phyloP scores from a whole-genome alignment of 1,284 basidiomycete genomes.

The Cutaneotrichosporon dermatis region DNA sequence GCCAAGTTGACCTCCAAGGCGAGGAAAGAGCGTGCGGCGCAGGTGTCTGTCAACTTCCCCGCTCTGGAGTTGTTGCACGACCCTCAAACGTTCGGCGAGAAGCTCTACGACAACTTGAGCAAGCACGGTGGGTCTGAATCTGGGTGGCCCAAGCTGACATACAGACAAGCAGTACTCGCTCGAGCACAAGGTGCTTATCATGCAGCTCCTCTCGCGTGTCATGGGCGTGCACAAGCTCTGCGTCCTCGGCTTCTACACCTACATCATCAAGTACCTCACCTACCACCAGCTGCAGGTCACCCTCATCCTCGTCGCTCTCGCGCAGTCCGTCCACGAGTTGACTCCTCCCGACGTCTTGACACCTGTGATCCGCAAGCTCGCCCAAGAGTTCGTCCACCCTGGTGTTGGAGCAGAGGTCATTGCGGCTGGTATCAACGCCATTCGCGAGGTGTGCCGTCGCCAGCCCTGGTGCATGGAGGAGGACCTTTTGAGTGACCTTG shows the following conservation, averaged over 20 bases:
- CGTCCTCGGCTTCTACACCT: slow-evolving; percentile 94
- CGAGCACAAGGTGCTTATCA: slow-evolving; percentile 94
- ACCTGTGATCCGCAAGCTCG: slow-evolving; percentile 85
- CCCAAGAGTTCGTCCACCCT: slow-evolving; percentile 94
- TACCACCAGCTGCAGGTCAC: slow-evolving; percentile 93
- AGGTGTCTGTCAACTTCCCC: slow-evolving; percentile 72
- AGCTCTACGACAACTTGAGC: slow-evolving; percentile 81
- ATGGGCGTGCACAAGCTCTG: slow-evolving; percentile 91
- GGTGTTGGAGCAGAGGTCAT: slow-evolving; percentile 95
- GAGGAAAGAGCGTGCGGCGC: slow-evolving; percentile 51
- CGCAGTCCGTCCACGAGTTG: slow-evolving; percentile 91
- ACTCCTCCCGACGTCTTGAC: slow-evolving; percentile 90
- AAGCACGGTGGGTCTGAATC: slow-evolving; percentile 52
- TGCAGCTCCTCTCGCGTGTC: slow-evolving; percentile 95
- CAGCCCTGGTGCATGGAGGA: slow-evolving; percentile 95
- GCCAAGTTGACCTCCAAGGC: slow-evolving; percentile 66
- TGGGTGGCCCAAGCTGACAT: not conserved
- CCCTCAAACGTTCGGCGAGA: slow-evolving; percentile 93
- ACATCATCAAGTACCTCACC: slow-evolving; percentile 85
- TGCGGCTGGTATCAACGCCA: slow-evolving; percentile 89
- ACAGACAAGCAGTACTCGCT: slow-evolving; percentile 84
- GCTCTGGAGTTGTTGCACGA: slow-evolving; percentile 92
- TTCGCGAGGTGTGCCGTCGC: slow-evolving; percentile 84
- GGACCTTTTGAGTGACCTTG: slow-evolving; percentile 83
- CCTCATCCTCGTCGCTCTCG: slow-evolving; percentile 88